phyloP scores from a whole-genome alignment of 345 rosid species.

The Eutrema heterophyllum region DNA sequence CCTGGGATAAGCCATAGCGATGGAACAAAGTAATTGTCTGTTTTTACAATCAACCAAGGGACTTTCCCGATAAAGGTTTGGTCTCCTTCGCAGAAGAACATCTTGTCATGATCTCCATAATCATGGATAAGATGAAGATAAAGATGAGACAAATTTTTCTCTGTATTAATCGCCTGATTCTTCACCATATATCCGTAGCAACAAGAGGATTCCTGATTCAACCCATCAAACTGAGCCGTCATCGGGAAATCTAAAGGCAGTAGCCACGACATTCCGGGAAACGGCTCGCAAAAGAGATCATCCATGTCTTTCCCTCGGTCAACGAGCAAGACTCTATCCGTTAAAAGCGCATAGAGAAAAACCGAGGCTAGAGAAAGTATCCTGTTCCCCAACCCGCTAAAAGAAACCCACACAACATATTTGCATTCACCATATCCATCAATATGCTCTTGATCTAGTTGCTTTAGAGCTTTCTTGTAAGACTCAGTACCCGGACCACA shows the following conservation, averaged over 20 bases:
- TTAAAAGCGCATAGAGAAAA: conserved; percentile 44
- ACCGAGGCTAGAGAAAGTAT: conserved; percentile 42
- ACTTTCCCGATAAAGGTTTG: conserved; percentile 41
- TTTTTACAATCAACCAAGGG: conserved; percentile 64
- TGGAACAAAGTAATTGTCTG: conserved; percentile 64
- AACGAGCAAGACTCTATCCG: conserved; percentile 38
- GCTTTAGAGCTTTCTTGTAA: conserved; percentile 25
- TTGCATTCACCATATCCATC: conserved; percentile 24
- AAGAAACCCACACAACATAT: conserved; percentile 38
- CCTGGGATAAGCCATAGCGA: conserved; percentile 57
- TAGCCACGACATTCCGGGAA: conserved; percentile 33
- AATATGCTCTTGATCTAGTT: conserved; percentile 29
- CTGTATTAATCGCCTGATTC: background rate
- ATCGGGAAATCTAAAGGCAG: conserved; percentile 33
- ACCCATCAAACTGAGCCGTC: conserved; percentile 8
- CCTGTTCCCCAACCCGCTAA: conserved; percentile 41
- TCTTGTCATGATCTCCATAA: conserved; percentile 58
- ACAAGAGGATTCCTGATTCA: conserved; percentile 23
- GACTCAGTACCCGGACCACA: conserved; percentile 37
- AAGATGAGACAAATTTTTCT: conserved; percentile 16
- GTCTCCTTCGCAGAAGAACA: conserved; percentile 61
- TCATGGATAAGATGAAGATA: conserved; percentile 63
- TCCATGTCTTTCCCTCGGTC: conserved; percentile 34
- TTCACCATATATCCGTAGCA: conserved; percentile 30
- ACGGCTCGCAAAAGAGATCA: conserved; percentile 41